A percentile compares a stretch with the other conserved stretches of the same genome.
Evolutionary conservation across 2,329 filamentous ascomycete genomes (phyloP).

Genomic region (Graphiopsis chlorocephala): DNA sequence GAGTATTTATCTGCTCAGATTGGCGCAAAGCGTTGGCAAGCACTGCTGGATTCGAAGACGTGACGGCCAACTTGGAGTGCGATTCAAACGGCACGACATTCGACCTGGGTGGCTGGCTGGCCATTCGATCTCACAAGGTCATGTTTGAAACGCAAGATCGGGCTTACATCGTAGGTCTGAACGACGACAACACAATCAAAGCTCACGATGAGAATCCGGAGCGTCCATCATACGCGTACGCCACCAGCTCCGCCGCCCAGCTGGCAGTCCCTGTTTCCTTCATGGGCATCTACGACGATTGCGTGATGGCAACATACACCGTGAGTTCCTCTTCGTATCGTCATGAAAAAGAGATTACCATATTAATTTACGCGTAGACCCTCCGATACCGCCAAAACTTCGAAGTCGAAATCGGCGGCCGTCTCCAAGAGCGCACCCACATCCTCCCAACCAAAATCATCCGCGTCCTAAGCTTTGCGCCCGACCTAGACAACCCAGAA

Average conservation of each 20-base stretch:
- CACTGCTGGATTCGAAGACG: constrained; percentile 15
- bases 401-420: constrained; percentile 21
- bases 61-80: constrained; percentile 41
- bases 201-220: constrained; percentile 20
- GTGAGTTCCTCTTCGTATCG: constrained; percentile 20
- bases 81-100: constrained; percentile 41
- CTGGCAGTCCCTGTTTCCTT: constrained; percentile 46
- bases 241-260: constrained; percentile 38
- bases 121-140: constrained; percentile 41
- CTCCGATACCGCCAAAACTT: constrained; percentile 23
- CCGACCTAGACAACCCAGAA: constrained; percentile 18
- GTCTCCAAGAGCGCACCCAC: constrained; percentile 23
- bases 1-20: constrained; percentile 45
- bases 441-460: constrained; percentile 42
- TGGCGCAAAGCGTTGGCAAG: constrained; percentile 40
- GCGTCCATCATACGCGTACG: constrained; percentile 28
- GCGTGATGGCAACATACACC: constrained; percentile 47
- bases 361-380: neutral
- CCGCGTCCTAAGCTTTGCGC: constrained; percentile 40
- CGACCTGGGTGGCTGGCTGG: constrained; percentile 48
- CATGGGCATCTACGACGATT: constrained; percentile 48
- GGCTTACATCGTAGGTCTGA: constrained; percentile 43
- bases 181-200: constrained; percentile 29
- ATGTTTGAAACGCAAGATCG: constrained; percentile 46
- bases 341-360: neutral